phyloP scores from a whole-genome alignment of 2,329 filamentous ascomycete species.

The Trichoderma guizhouense region DNA sequence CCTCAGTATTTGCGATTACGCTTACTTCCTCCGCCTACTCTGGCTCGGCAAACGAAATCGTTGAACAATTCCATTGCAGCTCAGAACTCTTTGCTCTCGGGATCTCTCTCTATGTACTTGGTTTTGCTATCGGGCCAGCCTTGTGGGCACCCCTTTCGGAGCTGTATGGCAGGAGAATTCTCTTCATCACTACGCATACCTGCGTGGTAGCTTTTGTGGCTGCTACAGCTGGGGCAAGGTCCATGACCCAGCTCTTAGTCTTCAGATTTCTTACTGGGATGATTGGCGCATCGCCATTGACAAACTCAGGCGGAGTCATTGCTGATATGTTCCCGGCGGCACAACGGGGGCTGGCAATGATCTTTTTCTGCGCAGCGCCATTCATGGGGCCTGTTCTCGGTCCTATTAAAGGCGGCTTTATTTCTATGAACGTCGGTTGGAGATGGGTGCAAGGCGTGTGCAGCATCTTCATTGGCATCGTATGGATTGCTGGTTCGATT shows the following conservation, averaged over 20 bases:
- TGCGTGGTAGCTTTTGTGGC: neutral
- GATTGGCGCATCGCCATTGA: neutral
- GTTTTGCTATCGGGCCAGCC: neutral
- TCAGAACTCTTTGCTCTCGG: neutral
- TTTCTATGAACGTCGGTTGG: slow-evolving; percentile 61
- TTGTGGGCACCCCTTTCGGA: neutral
- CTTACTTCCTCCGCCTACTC: neutral
- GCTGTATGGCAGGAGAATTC: neutral
- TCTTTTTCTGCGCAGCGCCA: neutral
- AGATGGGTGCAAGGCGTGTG: slow-evolving; percentile 68
- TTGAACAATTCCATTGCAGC: neutral
- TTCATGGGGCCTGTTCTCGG: slow-evolving; percentile 61
- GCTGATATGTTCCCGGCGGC: neutral
- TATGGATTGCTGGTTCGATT: neutral
- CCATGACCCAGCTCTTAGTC: neutral
- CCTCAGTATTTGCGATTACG: neutral
- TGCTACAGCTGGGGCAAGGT: neutral
- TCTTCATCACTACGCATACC: neutral
- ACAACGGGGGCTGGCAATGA: neutral
- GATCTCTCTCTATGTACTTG: neutral
- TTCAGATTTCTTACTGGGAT: neutral
- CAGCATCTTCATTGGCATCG: neutral
- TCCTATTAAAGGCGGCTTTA: slow-evolving; percentile 65
- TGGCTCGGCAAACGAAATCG: neutral
- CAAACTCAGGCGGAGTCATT: neutral